phyloP scores from a whole-genome alignment of 2,329 filamentous ascomycete species.

The Alternaria rosae region DNA sequence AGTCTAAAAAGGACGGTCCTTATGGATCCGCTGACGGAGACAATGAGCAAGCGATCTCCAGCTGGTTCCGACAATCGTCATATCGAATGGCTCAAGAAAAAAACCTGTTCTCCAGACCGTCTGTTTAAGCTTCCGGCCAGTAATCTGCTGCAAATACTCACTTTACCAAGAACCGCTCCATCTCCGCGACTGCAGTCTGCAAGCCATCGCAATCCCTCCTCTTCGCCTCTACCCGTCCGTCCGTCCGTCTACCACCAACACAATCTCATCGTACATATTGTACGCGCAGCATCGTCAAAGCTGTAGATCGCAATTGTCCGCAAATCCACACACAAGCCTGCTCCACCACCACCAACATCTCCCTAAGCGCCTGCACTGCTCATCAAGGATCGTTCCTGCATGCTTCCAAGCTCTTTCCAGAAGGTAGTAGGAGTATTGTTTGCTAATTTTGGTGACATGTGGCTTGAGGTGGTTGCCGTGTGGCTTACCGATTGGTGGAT shows the following conservation, averaged over 20 bases:
- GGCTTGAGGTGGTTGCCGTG: background rate
- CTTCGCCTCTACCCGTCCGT: slow-evolving; percentile 12
- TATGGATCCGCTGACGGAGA: background rate
- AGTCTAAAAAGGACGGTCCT: background rate
- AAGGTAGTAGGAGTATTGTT: background rate
- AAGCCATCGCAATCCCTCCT: slow-evolving; percentile 5
- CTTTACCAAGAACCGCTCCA: slow-evolving; percentile 9
- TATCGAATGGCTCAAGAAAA: background rate
- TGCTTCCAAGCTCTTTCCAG: slow-evolving; percentile 3
- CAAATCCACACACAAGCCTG: background rate
- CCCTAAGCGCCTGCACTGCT: background rate
- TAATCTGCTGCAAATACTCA: background rate
- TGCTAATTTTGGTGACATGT: background rate
- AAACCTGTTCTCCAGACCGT: background rate
- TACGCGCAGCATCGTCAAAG: background rate
- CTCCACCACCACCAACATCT: slow-evolving; percentile 3
- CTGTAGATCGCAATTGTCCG: slow-evolving; percentile 3
- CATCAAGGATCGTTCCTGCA: background rate
- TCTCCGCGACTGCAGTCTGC: slow-evolving; percentile 14
- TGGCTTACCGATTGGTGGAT: slow-evolving; percentile 13
- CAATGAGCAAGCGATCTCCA: background rate
- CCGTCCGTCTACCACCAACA: slow-evolving; percentile 2
- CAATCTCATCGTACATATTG: background rate
- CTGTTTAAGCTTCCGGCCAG: slow-evolving; percentile 7
- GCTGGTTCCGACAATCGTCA: background rate